A percentile compares a stretch with the other conserved stretches of the same genome.
Conservation (phyloP, 495 filamentous ascomycete genomes). For the Penicillium verhagenii region DNA sequence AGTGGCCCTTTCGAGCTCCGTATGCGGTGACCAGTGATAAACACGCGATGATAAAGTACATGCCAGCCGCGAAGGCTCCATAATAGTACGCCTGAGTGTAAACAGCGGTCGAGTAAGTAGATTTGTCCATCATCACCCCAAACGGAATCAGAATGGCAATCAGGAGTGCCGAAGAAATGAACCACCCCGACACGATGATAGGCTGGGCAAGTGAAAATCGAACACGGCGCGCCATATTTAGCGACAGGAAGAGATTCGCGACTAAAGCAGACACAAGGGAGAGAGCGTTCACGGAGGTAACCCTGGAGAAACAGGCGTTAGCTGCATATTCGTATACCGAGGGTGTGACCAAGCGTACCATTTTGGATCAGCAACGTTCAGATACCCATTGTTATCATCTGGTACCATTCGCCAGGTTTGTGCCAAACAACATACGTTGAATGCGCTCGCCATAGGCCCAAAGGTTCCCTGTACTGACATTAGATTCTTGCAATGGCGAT, state of each 20-base stretch:
- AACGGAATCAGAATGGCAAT: conserved; percentile 57
- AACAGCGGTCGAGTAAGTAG: conserved; percentile 13
- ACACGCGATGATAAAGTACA: conserved; percentile 74
- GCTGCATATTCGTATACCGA: neutral
- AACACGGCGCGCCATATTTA: conserved; percentile 70
- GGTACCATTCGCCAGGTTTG: conserved; percentile 69
- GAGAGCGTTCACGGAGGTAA: conserved; percentile 68
- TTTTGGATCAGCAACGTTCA: conserved; percentile 61
- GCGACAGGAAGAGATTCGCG: conserved; percentile 68
- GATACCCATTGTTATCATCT: conserved; percentile 47
- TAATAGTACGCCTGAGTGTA: conserved; percentile 77
- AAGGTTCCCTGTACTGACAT: conserved; percentile 57
- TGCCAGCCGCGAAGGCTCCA: conserved; percentile 67
- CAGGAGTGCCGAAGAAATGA: conserved; percentile 65
- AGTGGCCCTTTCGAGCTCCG: conserved; percentile 63
- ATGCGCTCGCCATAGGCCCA: conserved; percentile 78
- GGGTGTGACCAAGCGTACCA: conserved; percentile 49
- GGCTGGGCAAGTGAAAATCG: conserved; percentile 59
- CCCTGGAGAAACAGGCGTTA: conserved; percentile 38
- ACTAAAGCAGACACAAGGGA: conserved; percentile 68
- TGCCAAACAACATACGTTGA: conserved; percentile 76
- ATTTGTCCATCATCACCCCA: conserved; percentile 17
- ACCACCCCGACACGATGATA: conserved; percentile 64
- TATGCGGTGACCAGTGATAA: conserved; percentile 69
- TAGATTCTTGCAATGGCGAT: neutral